phyloP scores from a whole-genome alignment of 345 rosid species.

The Brassica nigra region DNA sequence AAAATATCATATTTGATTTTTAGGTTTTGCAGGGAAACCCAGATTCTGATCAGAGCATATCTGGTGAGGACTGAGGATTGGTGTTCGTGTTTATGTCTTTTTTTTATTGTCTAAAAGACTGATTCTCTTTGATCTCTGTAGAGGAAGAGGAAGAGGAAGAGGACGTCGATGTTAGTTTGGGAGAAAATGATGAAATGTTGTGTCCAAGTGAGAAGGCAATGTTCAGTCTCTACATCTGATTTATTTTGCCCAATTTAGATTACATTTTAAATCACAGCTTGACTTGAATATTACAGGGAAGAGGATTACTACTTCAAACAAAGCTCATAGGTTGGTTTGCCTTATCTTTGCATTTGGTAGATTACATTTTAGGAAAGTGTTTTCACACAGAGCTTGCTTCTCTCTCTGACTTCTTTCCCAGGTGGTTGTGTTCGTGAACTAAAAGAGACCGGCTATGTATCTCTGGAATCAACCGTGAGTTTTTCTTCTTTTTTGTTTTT shows the following conservation, averaged over 20 bases:
- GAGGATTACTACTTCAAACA: slow-evolving; percentile 60
- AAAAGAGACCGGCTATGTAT: slow-evolving; percentile 13
- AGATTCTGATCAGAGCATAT: slow-evolving; percentile 72
- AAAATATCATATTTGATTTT: neutral
- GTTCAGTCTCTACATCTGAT: neutral
- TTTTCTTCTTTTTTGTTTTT: neutral
- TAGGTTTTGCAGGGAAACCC: slow-evolving; percentile 45
- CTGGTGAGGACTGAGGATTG: slow-evolving; percentile 45
- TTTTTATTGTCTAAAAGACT: neutral
- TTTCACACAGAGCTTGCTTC: neutral
- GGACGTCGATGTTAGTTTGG: slow-evolving; percentile 31
- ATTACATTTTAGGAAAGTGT: neutral
- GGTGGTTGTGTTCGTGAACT: slow-evolving; percentile 44
- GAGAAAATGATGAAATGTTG: slow-evolving; percentile 41
- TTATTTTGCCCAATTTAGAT: neutral
- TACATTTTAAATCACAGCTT: slow-evolving; percentile 15
- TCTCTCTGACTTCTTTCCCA: slow-evolving; percentile 16
- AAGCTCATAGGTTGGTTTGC: slow-evolving; percentile 56
- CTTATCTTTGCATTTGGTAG: neutral
- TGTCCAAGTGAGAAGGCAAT: slow-evolving; percentile 47
- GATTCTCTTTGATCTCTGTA: slow-evolving; percentile 5
- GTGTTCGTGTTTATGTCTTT: neutral
- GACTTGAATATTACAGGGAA: slow-evolving; percentile 52
- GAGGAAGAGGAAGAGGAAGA: slow-evolving; percentile 46
- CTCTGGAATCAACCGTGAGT: slow-evolving; percentile 47